phyloP scores from a whole-genome alignment of 768 basidiomycete species.

The Kondoa malvinella region DNA sequence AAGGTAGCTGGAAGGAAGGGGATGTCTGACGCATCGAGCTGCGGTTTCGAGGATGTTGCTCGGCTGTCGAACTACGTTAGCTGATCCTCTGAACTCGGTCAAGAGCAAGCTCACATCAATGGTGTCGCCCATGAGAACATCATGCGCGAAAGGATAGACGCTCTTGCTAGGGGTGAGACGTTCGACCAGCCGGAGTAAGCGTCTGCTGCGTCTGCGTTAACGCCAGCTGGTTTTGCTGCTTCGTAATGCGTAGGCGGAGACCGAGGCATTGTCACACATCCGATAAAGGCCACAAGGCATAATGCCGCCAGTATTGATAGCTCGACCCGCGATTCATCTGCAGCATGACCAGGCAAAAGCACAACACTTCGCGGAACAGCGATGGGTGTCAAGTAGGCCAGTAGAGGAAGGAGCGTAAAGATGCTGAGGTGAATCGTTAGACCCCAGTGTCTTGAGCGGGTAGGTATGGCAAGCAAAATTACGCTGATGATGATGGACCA shows the following conservation, averaged over 20 bases:
- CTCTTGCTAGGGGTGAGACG: neutral
- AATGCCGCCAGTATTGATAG: neutral
- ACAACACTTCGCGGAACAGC: neutral
- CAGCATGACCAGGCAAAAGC: neutral
- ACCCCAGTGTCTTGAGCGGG: neutral
- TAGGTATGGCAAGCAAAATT: neutral
- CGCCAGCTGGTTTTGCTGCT: neutral
- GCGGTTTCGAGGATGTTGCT: neutral
- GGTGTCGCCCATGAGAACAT: neutral
- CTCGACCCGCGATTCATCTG: neutral
- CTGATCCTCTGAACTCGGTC: too few relatives aligned
- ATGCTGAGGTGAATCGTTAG: neutral
- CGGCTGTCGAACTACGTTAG: too few relatives aligned
- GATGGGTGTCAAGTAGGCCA: neutral
- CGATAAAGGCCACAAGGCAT: neutral
- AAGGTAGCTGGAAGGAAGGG: neutral
- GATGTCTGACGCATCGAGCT: neutral
- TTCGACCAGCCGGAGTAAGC: neutral
- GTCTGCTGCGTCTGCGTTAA: neutral
- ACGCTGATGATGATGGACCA: neutral
- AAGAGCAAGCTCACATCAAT: too few relatives aligned
- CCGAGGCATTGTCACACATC: neutral
- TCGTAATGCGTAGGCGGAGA: neutral
- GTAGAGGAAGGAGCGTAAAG: neutral
- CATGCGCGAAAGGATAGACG: neutral